Conservation (phyloP, 352 stramenopile genomes). For the Blastocystis sp. region DNA sequence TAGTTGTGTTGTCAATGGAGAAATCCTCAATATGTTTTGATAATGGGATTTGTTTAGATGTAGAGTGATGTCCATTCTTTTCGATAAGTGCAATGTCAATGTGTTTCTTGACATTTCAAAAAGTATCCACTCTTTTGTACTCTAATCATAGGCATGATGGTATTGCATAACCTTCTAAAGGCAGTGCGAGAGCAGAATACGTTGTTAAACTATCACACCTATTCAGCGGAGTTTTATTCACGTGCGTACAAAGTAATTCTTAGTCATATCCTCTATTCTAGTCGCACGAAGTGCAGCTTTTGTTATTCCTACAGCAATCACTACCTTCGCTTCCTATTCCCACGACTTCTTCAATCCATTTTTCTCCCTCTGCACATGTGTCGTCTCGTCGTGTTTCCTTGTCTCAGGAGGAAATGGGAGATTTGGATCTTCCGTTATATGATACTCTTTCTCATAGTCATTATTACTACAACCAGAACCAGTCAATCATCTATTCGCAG, state of each 20-base stretch:
- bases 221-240: conserved; percentile 11
- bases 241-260: neutral
- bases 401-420: neutral
- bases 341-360: neutral
- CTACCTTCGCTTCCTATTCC: neutral
- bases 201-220: neutral
- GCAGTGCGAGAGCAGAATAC: neutral
- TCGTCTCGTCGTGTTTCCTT: neutral
- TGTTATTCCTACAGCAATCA: conserved; percentile 3
- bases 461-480: conserved; percentile 53
- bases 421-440: neutral
- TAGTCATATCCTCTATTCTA: neutral
- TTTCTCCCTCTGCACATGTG: neutral
- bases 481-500: conserved; percentile 25
- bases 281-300: conserved; percentile 1
- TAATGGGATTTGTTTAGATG: neutral
- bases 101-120: conserved; percentile 54
- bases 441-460: neutral
- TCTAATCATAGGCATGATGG: neutral
- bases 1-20: neutral
- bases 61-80: conserved; percentile 54
- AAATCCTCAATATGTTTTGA: neutral
- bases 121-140: neutral
- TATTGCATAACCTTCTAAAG: conserved; percentile 39
- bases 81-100: conserved; percentile 54